These are phyloP conservation scores for Aegilops speltoides DNA, from an alignment of 176 grass and related monocot species.

Conservation along the genomic window DNA sequence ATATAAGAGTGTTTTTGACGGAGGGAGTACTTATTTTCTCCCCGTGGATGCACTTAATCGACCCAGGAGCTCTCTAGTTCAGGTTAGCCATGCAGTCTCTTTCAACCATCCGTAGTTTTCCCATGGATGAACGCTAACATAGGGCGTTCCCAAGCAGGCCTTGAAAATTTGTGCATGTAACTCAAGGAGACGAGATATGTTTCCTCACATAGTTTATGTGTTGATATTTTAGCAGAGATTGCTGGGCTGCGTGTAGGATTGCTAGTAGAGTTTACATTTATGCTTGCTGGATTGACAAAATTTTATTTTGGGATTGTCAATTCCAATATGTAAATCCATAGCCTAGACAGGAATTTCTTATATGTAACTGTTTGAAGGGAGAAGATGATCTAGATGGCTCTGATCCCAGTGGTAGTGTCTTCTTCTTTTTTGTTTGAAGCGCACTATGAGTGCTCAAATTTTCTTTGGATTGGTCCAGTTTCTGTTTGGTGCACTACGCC, in stretches of 20 bases:
- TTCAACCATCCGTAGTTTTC: not conserved
- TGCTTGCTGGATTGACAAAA: not conserved
- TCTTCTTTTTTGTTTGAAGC: not conserved
- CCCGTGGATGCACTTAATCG: not conserved
- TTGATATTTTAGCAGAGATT: not conserved
- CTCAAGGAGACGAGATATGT: slow-evolving; percentile 3
- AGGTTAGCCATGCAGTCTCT: not conserved
- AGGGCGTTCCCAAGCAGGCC: not conserved
- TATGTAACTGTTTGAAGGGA: not conserved
- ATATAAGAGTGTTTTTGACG: too few relatives aligned
- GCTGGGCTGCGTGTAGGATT: not conserved
- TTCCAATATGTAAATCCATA: not conserved
- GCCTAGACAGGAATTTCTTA: not conserved
- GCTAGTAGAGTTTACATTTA: not conserved
- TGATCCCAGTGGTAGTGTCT: not conserved
- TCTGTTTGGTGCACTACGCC: not conserved
- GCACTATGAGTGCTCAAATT: not conserved
- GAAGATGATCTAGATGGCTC: not conserved
- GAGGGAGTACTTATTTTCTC: not conserved
- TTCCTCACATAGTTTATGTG: not conserved
- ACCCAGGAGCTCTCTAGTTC: not conserved
- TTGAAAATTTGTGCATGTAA: not conserved
- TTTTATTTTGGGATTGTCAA: not conserved
- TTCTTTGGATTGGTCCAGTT: slow-evolving; percentile 1
- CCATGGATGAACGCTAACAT: not conserved